Evolutionary conservation across 1,139 yeast species (phyloP), one percentile per base, ranked within the genome.

Genomic region (Lodderomyces oxycetoniae): DNA sequence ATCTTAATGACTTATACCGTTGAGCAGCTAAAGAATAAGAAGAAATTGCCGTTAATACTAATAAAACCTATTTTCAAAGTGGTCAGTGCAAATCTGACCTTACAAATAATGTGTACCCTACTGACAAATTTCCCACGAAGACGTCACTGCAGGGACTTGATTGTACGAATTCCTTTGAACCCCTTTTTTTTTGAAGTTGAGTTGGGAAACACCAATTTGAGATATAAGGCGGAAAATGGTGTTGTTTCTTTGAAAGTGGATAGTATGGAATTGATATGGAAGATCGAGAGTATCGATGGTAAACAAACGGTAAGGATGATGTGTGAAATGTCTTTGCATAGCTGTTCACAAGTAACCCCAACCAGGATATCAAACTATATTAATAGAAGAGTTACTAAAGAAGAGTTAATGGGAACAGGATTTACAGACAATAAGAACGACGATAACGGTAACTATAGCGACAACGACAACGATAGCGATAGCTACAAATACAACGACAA

Each of bases 221-320:
- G 66, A 40, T 68, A 59, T 37, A 67, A 65, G 37, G 52, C 71
- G 2, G 73, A 68, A 42, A 32, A 52, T 30, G 74, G 74, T 1
- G 63, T 59, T 16, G 74, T 67, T 4, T 53, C 55, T 29, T 67
- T 50, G 43, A 63, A 66, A 29, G 52, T 68, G 4, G 62, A 67
- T 42, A 67, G 74, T 20, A 70, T 77, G 17, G 75, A 73, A 39
- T 48, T 83, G 3, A 50, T 75, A 1, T 83, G 93, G 93, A 63
- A 64, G 31, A 65, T 83, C 8, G 74, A 71, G 2, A 60, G 73
- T 11, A 52, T 80, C 28, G 71, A 73, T 17, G 89, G 89, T 2
- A 64, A 61, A 34, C 45, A 44, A 30, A 45, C 59, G 10, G 55
- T 65, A 11, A 56, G 62, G 35, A 65, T 68, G 72, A 67, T 68